Conservation (phyloP, 768 basidiomycete species). For the Fistulinella prunicolor region DNA sequence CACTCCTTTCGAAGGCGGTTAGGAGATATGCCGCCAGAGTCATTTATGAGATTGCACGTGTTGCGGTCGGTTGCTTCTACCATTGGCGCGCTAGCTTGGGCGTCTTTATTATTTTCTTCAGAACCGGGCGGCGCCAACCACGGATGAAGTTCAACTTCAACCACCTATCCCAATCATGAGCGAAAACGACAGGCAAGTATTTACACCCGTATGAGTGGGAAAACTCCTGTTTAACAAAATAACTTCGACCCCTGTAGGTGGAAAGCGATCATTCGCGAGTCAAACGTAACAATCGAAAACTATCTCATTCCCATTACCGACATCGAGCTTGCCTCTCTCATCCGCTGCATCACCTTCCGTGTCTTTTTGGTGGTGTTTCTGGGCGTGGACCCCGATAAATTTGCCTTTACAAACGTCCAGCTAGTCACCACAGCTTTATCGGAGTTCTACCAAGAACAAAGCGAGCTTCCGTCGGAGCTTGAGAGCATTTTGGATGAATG, state of each 20-base stretch:
- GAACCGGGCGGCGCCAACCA: too few species aligned
- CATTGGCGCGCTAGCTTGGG: conserved; percentile 2
- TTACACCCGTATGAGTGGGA: background rate
- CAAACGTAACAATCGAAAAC: conserved; percentile 6
- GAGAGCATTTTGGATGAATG: conserved; percentile 39
- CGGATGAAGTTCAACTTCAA: too few species aligned
- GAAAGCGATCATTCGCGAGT: conserved; percentile 10
- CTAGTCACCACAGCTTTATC: conserved; percentile 43
- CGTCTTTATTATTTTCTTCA: conserved; percentile 4
- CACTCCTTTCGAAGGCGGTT: background rate
- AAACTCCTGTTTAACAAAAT: conserved; percentile 4
- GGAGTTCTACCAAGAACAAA: conserved; percentile 31
- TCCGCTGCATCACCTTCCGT: conserved; percentile 45
- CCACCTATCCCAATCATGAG: conserved; percentile 10
- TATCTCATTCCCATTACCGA: conserved; percentile 12
- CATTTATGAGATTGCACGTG: conserved; percentile 16
- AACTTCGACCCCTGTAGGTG: conserved; percentile 13
- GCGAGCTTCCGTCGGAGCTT: conserved; percentile 32
- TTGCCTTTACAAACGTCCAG: conserved; percentile 29
- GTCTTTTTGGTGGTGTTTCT: conserved; percentile 44
- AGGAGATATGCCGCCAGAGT: background rate
- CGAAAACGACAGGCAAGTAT: conserved; percentile 17
- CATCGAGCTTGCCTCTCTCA: conserved; percentile 36
- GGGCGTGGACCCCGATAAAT: conserved; percentile 24
- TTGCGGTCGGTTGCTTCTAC: background rate